These are phyloP conservation scores for Staphylotrichum tortipilum DNA, from an alignment of 495 filamentous ascomycete genomes.

Conservation along the genomic window DNA sequence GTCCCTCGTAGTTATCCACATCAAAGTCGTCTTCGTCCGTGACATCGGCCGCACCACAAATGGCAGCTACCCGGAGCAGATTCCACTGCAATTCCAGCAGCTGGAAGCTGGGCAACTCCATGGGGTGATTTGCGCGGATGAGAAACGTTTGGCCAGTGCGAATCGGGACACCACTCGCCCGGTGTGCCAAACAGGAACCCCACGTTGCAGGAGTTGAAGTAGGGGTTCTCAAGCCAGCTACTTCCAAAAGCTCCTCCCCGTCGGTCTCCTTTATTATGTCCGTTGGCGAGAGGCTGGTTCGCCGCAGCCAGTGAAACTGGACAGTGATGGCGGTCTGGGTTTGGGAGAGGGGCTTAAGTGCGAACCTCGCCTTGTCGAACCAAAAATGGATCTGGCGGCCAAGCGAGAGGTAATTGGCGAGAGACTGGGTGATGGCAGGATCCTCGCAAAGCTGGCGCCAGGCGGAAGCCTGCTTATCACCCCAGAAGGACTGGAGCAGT, in stretches of 20 bases:
- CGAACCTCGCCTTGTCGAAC: conserved; percentile 9
- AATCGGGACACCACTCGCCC: background rate
- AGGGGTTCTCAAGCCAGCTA: too few relatives aligned
- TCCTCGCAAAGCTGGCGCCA: background rate
- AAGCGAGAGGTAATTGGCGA: conserved; percentile 7
- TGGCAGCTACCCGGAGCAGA: background rate
- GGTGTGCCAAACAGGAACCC: background rate
- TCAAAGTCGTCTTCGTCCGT: background rate
- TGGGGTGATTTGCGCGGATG: background rate
- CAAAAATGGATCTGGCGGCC: conserved; percentile 9
- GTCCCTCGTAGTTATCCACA: background rate
- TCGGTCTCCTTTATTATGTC: background rate
- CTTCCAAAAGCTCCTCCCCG: background rate
- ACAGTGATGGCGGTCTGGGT: conserved; percentile 2
- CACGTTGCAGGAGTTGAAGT: background rate
- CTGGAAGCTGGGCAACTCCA: background rate
- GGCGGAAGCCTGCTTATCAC: background rate
- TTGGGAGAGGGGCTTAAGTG: conserved; percentile 9
- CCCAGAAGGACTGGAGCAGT: conserved; percentile 5
- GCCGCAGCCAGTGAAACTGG: conserved; percentile 11
- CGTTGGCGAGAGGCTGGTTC: background rate
- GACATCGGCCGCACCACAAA: background rate
- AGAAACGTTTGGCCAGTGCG: background rate
- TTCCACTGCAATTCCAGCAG: background rate
- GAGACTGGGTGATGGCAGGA: background rate